A percentile compares a stretch with the other conserved stretches of the same genome.
Evolutionary conservation across 2,329 filamentous ascomycete species (phyloP).

Genomic region (Fusarium sp.): DNA sequence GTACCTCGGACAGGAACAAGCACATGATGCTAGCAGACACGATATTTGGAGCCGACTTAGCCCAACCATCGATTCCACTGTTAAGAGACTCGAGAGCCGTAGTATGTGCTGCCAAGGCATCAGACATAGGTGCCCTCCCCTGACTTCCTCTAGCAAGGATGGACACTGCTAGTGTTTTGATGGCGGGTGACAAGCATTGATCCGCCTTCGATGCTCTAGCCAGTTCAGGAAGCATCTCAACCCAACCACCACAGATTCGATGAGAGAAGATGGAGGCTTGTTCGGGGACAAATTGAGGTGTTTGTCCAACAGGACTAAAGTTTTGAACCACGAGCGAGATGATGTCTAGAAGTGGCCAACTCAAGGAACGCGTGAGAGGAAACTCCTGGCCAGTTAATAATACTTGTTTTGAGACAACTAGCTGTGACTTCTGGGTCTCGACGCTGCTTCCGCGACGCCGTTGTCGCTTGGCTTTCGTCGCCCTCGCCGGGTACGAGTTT

Average conservation of each 20-base stretch:
- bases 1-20: slow-evolving; percentile 16
- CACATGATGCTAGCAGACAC: slow-evolving; percentile 23
- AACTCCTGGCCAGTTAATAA: neutral
- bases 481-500: neutral
- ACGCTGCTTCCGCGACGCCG: neutral
- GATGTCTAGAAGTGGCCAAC: slow-evolving; percentile 39
- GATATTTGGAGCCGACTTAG: neutral
- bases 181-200: slow-evolving; percentile 42
- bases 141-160: slow-evolving; percentile 39
- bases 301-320: slow-evolving; percentile 24
- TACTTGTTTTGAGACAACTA: neutral
- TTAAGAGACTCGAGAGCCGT: slow-evolving; percentile 44
- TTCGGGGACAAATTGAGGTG: neutral
- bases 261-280: slow-evolving; percentile 41
- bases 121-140: slow-evolving; percentile 35
- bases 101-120: slow-evolving; percentile 44
- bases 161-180: slow-evolving; percentile 47
- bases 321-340: slow-evolving; percentile 40
- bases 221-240: slow-evolving; percentile 49
- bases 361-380: slow-evolving; percentile 4
- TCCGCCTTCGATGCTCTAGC: slow-evolving; percentile 28
- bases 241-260: slow-evolving; percentile 52
- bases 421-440: neutral
- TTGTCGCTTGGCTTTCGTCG: neutral
- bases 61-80: slow-evolving; percentile 1